phyloP scores from a whole-genome alignment of 306 rosid genomes.

The Inga leiocalycina region DNA sequence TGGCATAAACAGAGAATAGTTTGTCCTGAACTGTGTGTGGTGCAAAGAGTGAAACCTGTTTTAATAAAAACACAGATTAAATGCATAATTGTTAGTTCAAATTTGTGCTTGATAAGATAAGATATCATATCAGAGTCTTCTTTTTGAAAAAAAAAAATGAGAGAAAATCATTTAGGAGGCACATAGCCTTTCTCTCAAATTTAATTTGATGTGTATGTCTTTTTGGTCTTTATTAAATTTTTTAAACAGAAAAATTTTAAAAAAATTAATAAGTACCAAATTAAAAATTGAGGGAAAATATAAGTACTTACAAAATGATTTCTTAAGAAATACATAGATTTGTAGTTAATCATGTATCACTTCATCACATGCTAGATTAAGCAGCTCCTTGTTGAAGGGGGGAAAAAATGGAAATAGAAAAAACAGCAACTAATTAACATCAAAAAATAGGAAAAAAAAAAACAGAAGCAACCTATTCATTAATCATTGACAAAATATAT shows the following conservation, averaged over 20 bases:
- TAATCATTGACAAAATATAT: not conserved
- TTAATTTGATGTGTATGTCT: too few relatives aligned
- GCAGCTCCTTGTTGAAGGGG: not conserved
- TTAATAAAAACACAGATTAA: not conserved
- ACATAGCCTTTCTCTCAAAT: too few relatives aligned
- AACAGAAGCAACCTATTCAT: not conserved
- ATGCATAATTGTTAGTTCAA: not conserved
- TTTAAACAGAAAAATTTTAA: too few relatives aligned
- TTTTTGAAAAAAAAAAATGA: not conserved
- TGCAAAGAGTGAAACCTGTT: slow-evolving; percentile 17
- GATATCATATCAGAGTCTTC: not conserved
- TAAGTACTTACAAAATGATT: not conserved
- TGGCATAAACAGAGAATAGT: slow-evolving; percentile 55
- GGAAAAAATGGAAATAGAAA: too few relatives aligned
- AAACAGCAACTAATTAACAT: too few relatives aligned
- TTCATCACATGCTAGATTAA: too few relatives aligned
- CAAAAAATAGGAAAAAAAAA: too few relatives aligned
- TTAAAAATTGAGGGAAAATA: too few relatives aligned
- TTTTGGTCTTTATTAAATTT: too few relatives aligned
- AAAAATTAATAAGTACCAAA: too few relatives aligned
- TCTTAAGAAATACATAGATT: not conserved
- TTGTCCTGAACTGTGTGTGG: slow-evolving; percentile 33
- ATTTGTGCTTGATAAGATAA: not conserved
- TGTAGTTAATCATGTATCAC: not conserved
- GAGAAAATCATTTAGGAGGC: too few relatives aligned